Base-by-base conservation (phyloP, 164 flowering plant species). In the Pachysandra terminalis region DNA sequence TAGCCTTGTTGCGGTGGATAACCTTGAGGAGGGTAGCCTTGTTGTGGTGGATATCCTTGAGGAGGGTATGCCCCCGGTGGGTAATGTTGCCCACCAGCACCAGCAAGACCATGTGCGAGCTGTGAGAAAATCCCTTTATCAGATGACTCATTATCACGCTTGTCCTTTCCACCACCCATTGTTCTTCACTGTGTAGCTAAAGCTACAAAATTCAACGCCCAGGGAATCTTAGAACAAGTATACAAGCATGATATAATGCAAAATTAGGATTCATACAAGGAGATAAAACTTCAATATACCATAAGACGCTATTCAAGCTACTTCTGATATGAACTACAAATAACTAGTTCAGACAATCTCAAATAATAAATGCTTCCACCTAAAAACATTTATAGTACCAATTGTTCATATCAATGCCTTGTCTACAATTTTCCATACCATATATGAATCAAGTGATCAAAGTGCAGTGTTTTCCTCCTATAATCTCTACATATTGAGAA, bases 121-220 rank as follows among this genome's bases (percentile, higher is more conserved):
- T 74, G 63, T 53, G 85, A 81, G 27, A 83, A 75, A n/a, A 85
- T 63, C 53, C 88, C 85, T 74, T 77, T 83, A 71, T 81, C 85
- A 35, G 71, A 57, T 5, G 74, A 22, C 25, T 71, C 77, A 16
- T 71, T 71, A 28, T 71, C 73, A 22, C 76, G 73, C 72, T 80
- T 74, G 74, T 85, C 86, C 56, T 83, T 81, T 60, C 87, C 87
- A 25, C 85, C 85, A 53, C 87, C 87, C 87, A 82, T 84, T 65
- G 13, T 71, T 54, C 52, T 61, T 65, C 40, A 58, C 27, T 17
- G 3, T 17, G 12, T n/a, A 25, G 40, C 10, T 24, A 54, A 66
- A 37, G 37, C 53, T 56, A 19, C 52, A 56, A 21, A 40, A 24
- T n/a, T n/a, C n/a, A n/a, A n/a, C n/a, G n/a, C 45, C 45, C 7